Conservation (phyloP, 345 rosid genomes). For the Euphorbia peplus region DNA sequence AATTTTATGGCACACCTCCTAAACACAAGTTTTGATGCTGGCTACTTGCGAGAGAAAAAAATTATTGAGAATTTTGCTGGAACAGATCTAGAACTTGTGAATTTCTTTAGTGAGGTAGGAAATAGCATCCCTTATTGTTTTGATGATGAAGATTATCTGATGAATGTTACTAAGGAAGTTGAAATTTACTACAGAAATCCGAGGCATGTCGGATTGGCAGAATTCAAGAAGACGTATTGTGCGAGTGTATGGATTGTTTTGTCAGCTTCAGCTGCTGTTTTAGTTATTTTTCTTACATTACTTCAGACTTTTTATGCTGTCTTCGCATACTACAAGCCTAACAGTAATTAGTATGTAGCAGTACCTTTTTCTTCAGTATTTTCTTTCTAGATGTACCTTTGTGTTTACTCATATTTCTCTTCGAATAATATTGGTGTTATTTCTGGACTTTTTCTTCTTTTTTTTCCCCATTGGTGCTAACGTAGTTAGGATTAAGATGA, state of each 20-base stretch:
- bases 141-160: constrained; percentile 35
- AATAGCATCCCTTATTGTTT: constrained; percentile 48
- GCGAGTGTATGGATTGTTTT: constrained; percentile 58
- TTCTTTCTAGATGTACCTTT: no score
- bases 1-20: constrained; percentile 53
- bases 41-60: constrained; percentile 38
- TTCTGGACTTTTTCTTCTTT: no score
- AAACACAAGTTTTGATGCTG: constrained; percentile 43
- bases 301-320: constrained; percentile 41
- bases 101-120: constrained; percentile 45
- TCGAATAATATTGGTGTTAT: no score
- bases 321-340: constrained; percentile 18
- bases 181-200: constrained; percentile 40
- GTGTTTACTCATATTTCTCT: no score
- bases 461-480: no score
- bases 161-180: constrained; percentile 42
- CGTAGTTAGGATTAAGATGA: no score
- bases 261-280: constrained; percentile 46
- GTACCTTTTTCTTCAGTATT: no score
- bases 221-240: constrained; percentile 48
- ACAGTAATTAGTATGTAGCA: no score
- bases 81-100: constrained; percentile 40
- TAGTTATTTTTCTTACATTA: constrained; percentile 44
- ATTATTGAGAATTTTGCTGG: constrained; percentile 56
- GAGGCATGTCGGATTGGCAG: constrained; percentile 52